Base-by-base conservation (phyloP, 805 yeast species). In the Yarrowia sp. region DNA sequence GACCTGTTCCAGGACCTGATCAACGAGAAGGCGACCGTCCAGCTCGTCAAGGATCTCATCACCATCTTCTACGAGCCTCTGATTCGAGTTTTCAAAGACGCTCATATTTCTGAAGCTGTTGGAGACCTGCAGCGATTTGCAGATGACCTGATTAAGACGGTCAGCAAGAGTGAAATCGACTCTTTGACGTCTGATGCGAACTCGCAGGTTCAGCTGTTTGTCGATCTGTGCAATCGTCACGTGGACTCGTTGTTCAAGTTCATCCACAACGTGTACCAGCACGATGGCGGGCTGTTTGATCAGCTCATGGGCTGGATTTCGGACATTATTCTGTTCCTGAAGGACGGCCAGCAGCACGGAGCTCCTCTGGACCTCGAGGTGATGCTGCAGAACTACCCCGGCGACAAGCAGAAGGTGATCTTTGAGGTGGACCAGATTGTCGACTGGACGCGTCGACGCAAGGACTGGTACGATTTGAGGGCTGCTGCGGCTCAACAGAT, bases 1-100 rank as follows among this genome's bases (percentile, higher is more conserved):
- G 85, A 86, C 68, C 79, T 89, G 50, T 77, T 93, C 80, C 87
- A 87, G 72, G 87, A 88, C 73, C 75, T 93, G 50, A 91, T 97
- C 96, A 86, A 86, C 55, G 97, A 93, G 72, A 92, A 94, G 0
- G 91, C 90, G 71, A 79, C 96, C 55, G 87, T 92, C n/a, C 82
- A 82, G 43, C 81, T 94, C 49, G 80, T 93, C 68, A 89, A 89
- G 71, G 91, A 90, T 58, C 80, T 92, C 36, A 82, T 95, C 56
- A 80, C 91, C 1, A 80, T 90, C 70, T 86, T 90, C 70, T 90
- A 89, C 74, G 88, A 87, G 70, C 95, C 96, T 0, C 79, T 91
- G 75, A 87, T 90, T 68, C 82, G 82, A 36, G 81, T 91, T 0
- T 88, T 90, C 79, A 85, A 85, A 69, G 82, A 84, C 39, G 90